These are phyloP conservation scores for Botrytis hyacinthi DNA, from an alignment of 2,329 filamentous ascomycete species.

Conservation along the genomic window DNA sequence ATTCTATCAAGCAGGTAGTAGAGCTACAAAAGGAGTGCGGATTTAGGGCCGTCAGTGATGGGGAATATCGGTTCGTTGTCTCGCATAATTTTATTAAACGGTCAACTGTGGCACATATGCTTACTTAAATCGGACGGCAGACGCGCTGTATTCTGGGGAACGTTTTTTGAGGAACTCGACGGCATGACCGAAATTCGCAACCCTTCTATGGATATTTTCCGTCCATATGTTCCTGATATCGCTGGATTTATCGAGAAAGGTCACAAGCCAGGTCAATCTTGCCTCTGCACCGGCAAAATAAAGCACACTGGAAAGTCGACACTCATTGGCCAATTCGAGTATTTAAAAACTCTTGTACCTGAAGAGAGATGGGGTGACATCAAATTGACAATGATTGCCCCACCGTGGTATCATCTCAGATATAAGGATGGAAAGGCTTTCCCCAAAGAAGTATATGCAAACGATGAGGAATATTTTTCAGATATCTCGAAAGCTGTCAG, in stretches of 20 bases:
- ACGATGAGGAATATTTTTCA: constrained; percentile 52
- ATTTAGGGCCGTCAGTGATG: constrained; percentile 56
- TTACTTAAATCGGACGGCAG: constrained; percentile 20
- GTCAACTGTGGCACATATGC: not conserved
- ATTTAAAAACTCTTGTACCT: constrained; percentile 57
- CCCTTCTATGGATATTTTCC: constrained; percentile 41
- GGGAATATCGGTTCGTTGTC: constrained; percentile 48
- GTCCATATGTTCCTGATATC: constrained; percentile 43
- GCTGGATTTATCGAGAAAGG: constrained; percentile 45
- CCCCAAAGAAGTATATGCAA: constrained; percentile 49
- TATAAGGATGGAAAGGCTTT: constrained; percentile 54
- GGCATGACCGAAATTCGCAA: constrained; percentile 34
- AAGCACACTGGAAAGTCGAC: constrained; percentile 46
- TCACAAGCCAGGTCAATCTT: constrained; percentile 47
- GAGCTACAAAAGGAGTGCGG: constrained; percentile 57
- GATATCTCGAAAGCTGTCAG: constrained; percentile 55
- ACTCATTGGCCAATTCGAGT: constrained; percentile 56
- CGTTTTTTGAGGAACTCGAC: constrained; percentile 35
- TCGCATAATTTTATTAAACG: not conserved
- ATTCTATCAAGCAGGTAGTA: constrained; percentile 57
- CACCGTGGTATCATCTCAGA: constrained; percentile 68
- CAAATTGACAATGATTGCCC: constrained; percentile 68
- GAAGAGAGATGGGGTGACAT: constrained; percentile 61
- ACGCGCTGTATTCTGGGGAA: constrained; percentile 36
- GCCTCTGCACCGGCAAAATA: constrained; percentile 48